Base-by-base conservation (phyloP, 768 basidiomycete genomes). In the Agrocybe pediades region DNA sequence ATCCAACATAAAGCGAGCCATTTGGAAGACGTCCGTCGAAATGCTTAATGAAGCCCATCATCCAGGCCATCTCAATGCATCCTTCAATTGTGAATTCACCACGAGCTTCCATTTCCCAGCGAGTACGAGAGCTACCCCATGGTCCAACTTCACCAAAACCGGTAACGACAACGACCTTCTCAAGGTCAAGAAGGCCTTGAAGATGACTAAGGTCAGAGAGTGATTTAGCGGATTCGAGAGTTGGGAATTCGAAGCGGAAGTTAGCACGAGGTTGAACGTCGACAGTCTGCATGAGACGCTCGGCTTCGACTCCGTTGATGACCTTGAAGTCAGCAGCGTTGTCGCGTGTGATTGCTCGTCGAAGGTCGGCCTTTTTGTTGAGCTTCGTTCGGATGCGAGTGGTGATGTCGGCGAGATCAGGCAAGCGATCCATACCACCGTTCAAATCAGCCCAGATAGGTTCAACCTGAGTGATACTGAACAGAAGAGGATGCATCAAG, bases 381-480 rank as follows among this genome's bases (percentile, higher is more conserved):
- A 98, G 77, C 53, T 84, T 79, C 41, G 74, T 74, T 55, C 97
- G 93, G 66, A 98, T 95, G 64, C 91, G 90, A 25, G 76, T 79
- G 1, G 93, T 95, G 65, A 97, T 84, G 52, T 96, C 94, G 13
- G 94, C 94, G 48, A 99, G 85, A 70, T 98, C 95, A 17, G 94
- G 90, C 8, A 98, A 81, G 56, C 92, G 92, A 74, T 97, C 95
- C 95, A 98, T 98, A 27, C 95, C 96, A 63, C 96, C 96, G 62
- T 95, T 97, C 58, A 98, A 79, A 68, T 98, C 97, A 51, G 96
- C 97, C 97, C 97, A 98, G 67, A 98, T 95, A 8, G 97, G 96
- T 69, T 99, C 96, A 42, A 98, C 95, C 70, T 99, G 97, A 9
- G 96, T 97, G 65, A 99, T 96, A 71, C 96, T 97, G 85, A 98